Percentiles rank a stretch among this genome's conserved stretches.
Conservation (phyloP, 2,329 filamentous ascomycete genomes). For the Cordyceps cicadae region DNA sequence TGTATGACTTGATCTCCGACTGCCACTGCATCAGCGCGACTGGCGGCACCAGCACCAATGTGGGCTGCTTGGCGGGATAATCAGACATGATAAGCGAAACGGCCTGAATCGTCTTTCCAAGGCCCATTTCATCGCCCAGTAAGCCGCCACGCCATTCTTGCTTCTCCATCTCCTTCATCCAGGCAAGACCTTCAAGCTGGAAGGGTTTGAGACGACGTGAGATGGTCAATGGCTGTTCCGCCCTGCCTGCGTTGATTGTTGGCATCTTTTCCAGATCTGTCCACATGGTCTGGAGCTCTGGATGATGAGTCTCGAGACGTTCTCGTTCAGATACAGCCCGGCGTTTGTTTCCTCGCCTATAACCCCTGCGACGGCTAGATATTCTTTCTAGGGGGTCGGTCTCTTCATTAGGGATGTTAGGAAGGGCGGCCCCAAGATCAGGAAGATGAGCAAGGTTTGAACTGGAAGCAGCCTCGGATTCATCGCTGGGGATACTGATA, state of each 20-base stretch:
- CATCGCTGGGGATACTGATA: background rate
- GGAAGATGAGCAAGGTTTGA: background rate
- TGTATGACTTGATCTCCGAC: conserved; percentile 70
- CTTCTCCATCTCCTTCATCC: conserved; percentile 89
- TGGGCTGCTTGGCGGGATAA: conserved; percentile 73
- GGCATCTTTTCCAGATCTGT: conserved; percentile 59
- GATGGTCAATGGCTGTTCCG: conserved; percentile 57
- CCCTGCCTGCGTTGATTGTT: conserved; percentile 48
- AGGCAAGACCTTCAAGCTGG: conserved; percentile 85
- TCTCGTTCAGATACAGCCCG: conserved; percentile 43
- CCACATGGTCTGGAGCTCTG: conserved; percentile 81
- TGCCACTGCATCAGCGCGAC: conserved; percentile 96
- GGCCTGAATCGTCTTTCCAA: conserved; percentile 97
- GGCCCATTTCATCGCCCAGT: conserved; percentile 95
- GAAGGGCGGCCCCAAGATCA: conserved; percentile 12
- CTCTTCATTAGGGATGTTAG: conserved; percentile 3
- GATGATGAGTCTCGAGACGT: conserved; percentile 68
- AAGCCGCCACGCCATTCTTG: conserved; percentile 80
- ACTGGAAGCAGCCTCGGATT: background rate
- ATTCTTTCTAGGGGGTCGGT: conserved; percentile 14
- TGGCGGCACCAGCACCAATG: conserved; percentile 82
- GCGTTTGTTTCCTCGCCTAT: conserved; percentile 20
- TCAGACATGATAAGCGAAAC: conserved; percentile 98
- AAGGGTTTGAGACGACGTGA: conserved; percentile 83
- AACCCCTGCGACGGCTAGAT: conserved; percentile 26